Conservation (phyloP, 352 stramenopile genomes). For the Aphanomyces astaci region DNA sequence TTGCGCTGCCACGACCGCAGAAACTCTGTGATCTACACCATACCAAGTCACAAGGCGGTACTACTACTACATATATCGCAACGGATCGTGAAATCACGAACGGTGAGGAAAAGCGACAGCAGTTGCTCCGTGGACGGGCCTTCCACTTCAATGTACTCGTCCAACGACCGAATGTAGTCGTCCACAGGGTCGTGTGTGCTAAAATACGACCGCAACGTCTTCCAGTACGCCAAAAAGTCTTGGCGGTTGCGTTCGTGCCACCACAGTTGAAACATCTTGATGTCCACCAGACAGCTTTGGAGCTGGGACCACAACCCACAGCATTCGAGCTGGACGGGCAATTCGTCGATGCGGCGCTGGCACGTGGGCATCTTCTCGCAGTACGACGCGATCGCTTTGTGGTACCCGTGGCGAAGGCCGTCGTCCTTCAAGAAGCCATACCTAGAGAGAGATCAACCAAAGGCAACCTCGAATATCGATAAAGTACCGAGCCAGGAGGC, state of each 20-base stretch:
- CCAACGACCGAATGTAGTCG: constrained; percentile 67
- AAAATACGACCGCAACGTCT: constrained; percentile 49
- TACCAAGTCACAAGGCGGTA: background rate
- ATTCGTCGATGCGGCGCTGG: constrained; percentile 66
- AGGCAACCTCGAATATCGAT: background rate
- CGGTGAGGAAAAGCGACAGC: constrained; percentile 54
- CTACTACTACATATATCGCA: background rate
- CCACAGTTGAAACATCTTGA: constrained; percentile 83
- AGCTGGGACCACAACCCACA: constrained; percentile 59
- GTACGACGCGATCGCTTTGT: constrained; percentile 60
- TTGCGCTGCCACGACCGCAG: constrained; percentile 58
- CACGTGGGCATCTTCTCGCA: constrained; percentile 62
- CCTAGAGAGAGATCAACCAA: background rate
- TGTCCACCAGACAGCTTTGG: constrained; percentile 64
- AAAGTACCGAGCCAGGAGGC: constrained; percentile 38
- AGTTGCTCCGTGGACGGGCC: constrained; percentile 52
- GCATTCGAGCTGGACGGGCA: constrained; percentile 71
- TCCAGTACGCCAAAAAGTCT: constrained; percentile 76
- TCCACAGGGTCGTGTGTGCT: constrained; percentile 67
- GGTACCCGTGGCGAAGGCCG: constrained; percentile 57
- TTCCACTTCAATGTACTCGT: constrained; percentile 65
- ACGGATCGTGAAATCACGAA: background rate
- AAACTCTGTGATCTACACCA: constrained; percentile 59
- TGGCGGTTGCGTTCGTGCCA: constrained; percentile 72
- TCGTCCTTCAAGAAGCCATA: constrained; percentile 68